A percentile compares a stretch with the other conserved stretches of the same genome.
phyloP scores from a whole-genome alignment of 2,329 filamentous ascomycete species.

The Albifimbria verrucaria region DNA sequence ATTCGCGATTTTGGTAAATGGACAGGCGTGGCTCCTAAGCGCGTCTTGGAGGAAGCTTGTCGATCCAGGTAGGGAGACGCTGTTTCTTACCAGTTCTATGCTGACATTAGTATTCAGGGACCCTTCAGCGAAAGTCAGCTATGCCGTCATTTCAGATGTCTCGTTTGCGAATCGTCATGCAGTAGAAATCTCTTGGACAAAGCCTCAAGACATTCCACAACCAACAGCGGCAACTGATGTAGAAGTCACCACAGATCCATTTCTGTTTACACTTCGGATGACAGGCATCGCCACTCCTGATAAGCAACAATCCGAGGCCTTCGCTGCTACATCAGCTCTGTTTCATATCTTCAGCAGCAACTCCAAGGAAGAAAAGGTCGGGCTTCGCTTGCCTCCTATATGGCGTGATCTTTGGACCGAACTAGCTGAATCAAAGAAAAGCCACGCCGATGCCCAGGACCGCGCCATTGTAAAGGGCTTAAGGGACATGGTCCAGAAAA shows the following conservation, averaged over 20 bases:
- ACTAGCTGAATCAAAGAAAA: constrained; percentile 67
- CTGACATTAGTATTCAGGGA: constrained; percentile 51
- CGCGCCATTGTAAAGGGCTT: constrained; percentile 65
- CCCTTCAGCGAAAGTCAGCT: constrained; percentile 62
- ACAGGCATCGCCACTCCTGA: constrained; percentile 69
- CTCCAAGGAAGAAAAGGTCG: constrained; percentile 81
- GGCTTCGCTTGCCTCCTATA: constrained; percentile 69
- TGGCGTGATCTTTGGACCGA: constrained; percentile 89
- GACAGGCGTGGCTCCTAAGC: constrained; percentile 70
- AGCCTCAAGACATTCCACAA: constrained; percentile 55
- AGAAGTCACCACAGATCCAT: constrained; percentile 43
- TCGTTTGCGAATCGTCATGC: constrained; percentile 74
- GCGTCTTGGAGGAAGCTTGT: constrained; percentile 83
- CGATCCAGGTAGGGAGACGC: constrained; percentile 59
- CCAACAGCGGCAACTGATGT: constrained; percentile 32
- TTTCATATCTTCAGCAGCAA: constrained; percentile 79
- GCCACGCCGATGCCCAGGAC: constrained; percentile 66
- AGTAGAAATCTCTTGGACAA: constrained; percentile 75
- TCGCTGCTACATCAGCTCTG: constrained; percentile 74
- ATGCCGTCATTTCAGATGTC: constrained; percentile 67
- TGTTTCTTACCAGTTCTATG: background rate
- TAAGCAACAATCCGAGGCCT: constrained; percentile 79
- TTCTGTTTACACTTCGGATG: constrained; percentile 69
- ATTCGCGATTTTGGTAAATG: constrained; percentile 84
- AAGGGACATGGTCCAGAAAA: constrained; percentile 65